Evolutionary conservation across 139 green algal genomes (phyloP), one percentile per base, ranked within the genome.

Genomic region (Nannochloris sp.): DNA sequence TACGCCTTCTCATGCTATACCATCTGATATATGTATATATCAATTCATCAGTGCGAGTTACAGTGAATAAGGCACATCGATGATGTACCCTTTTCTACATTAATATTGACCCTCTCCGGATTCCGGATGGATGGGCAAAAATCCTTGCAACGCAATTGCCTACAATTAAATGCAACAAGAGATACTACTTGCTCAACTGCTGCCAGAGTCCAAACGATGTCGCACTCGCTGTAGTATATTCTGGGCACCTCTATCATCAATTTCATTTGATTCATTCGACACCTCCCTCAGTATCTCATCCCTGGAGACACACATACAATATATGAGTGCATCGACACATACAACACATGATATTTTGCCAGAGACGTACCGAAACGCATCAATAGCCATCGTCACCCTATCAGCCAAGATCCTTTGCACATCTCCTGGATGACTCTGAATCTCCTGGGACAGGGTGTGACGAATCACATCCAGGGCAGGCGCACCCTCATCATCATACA

Each of bases 381-480:
- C 46, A 5, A 53, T 20, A 6, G 46, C 46, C 16, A 28, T 53
- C 0, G 16, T 20, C 17, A 53, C n/a, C 46, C 20, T 23, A 53
- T 28, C n/a, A 23, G 46, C 46, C n/a, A 53, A 11, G 0, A 53
- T 5, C 2, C 46, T 5, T 5, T 53, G 46, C 11, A 53, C 46
- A 14, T 53, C 5, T 9, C 16, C 20, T 28, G 46, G 46, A 20
- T 53, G 16, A 28, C 6, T 53, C 46, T 53, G 11, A 23, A 53
- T 53, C n/a, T 53, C 46, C 46, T 11, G 4, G 9, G n/a, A 23
- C 1, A 53, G n/a, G 10, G 17, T 53, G n/a, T 53, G 46, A 53
- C 46, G 46, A 53, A 53, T 53, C 17, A 53, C 46, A 53, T 53
- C 46, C n/a, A 53, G 11, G 33, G 33, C 33, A 40, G 33, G 33